These are phyloP conservation scores for Cercospora nicotianae DNA, from an alignment of 2,329 filamentous ascomycete genomes.

Conservation along the genomic window DNA sequence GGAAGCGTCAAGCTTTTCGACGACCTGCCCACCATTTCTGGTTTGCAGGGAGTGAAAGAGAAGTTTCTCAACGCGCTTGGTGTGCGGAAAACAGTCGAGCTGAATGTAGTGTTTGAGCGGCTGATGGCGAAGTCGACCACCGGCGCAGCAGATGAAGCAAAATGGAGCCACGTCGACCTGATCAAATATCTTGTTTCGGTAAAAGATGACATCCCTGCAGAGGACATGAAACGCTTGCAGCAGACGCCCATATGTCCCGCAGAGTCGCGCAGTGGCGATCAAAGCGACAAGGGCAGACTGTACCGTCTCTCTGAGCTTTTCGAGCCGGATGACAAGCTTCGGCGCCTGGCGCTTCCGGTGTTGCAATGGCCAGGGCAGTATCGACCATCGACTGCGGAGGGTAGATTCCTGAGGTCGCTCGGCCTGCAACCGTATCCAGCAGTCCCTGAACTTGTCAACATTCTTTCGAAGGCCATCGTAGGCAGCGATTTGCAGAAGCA, in stretches of 20 bases:
- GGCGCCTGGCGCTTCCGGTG: constrained; percentile 70
- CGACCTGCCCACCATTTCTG: constrained; percentile 79
- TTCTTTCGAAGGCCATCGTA: constrained; percentile 67
- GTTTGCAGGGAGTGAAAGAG: constrained; percentile 79
- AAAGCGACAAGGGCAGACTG: constrained; percentile 41
- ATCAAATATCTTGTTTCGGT: constrained; percentile 94
- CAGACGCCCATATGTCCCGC: constrained; percentile 80
- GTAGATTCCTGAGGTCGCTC: constrained; percentile 68
- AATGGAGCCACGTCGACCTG: constrained; percentile 91
- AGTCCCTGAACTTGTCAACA: constrained; percentile 70
- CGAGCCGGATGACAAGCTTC: constrained; percentile 71
- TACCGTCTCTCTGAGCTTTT: constrained; percentile 79
- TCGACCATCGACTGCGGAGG: constrained; percentile 67
- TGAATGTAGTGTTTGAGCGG: constrained; percentile 89
- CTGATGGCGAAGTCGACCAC: constrained; percentile 64
- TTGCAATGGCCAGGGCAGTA: constrained; percentile 80
- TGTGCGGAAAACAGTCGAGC: constrained; percentile 90
- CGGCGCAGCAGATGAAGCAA: constrained; percentile 52
- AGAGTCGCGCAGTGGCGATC: constrained; percentile 55
- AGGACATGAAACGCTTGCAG: constrained; percentile 76
- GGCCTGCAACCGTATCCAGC: constrained; percentile 72
- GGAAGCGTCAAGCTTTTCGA: constrained; percentile 92
- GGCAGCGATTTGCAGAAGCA: constrained; percentile 62
- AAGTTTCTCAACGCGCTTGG: constrained; percentile 82
- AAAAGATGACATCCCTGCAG: constrained; percentile 77